Evolutionary conservation across 106 monocot genomes (phyloP).

Genomic region (Acorus gramineus): DNA sequence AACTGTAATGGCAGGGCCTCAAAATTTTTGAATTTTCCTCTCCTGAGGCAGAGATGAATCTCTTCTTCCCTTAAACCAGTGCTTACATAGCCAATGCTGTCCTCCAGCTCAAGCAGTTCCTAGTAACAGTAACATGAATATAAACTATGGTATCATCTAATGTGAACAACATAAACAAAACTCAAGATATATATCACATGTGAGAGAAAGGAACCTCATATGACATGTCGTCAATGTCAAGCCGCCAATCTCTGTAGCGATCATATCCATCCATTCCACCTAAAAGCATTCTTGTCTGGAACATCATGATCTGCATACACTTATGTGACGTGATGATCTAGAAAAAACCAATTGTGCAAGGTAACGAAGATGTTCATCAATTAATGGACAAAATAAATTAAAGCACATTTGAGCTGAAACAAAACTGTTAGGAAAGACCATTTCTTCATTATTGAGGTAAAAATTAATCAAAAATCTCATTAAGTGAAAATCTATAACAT

Average conservation of each 20-base stretch:
- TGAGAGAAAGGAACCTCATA: slow-evolving; percentile 59
- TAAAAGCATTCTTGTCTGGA: slow-evolving; percentile 61
- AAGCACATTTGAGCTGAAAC: too few species aligned
- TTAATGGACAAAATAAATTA: too few species aligned
- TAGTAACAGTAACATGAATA: slow-evolving; percentile 11
- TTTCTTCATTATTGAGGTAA: too few species aligned
- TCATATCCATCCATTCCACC: slow-evolving; percentile 57
- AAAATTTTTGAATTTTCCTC: slow-evolving; percentile 39
- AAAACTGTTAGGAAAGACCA: too few species aligned
- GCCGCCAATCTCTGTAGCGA: slow-evolving; percentile 68
- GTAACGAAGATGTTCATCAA: too few species aligned
- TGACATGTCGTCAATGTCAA: slow-evolving; percentile 91
- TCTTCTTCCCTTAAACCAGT: slow-evolving; percentile 94
- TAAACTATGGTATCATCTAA: neutral
- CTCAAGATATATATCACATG: neutral
- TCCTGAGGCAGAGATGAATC: slow-evolving; percentile 44
- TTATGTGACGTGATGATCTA: neutral
- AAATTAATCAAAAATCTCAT: too few species aligned
- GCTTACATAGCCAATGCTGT: slow-evolving; percentile 83
- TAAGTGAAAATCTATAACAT: too few species aligned
- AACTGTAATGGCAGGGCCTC: slow-evolving; percentile 19
- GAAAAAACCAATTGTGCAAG: neutral
- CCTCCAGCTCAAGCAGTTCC: slow-evolving; percentile 91
- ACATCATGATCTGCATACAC: slow-evolving; percentile 64
- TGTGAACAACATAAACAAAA: neutral